Evolutionary conservation across 139 green algal genomes (phyloP).

Genomic region (Chlamydomonas incerta): DNA sequence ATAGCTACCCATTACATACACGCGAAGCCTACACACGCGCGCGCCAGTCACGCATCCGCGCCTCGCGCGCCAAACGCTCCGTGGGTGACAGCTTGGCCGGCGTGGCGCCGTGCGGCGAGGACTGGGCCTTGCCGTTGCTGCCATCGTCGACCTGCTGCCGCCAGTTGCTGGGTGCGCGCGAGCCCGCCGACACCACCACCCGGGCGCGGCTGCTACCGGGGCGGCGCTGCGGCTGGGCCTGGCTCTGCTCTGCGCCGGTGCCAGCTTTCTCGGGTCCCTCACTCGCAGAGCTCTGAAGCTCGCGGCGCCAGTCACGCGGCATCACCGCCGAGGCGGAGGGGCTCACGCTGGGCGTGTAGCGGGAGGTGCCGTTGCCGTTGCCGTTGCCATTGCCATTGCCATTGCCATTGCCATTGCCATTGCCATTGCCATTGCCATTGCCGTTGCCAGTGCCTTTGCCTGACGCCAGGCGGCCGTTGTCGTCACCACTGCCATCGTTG

Average conservation of each 20-base stretch:
- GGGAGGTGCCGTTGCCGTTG: too few species aligned
- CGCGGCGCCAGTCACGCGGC: constrained; percentile 19
- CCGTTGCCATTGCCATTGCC: not conserved
- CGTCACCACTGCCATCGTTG: not conserved
- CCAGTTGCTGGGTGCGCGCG: constrained; percentile 14
- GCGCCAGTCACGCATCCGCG: too few species aligned
- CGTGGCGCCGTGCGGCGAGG: too few species aligned
- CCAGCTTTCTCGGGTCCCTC: too few species aligned
- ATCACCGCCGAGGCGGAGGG: not conserved
- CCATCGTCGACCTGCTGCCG: not conserved
- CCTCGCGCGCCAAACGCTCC: too few species aligned
- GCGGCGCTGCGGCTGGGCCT: not conserved
- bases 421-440: not conserved
- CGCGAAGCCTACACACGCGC: too few species aligned
- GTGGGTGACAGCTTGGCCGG: too few species aligned
- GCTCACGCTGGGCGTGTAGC: too few species aligned
- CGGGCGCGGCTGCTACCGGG: not conserved
- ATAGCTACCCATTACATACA: too few species aligned
- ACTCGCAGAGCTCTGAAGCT: not conserved
- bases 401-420: not conserved
- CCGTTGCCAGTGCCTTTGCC: not conserved
- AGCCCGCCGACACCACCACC: not conserved
- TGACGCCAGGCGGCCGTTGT: too few species aligned
- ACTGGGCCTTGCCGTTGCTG: not conserved
- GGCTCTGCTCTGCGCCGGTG: not conserved